phyloP scores from a whole-genome alignment of 345 rosid genomes.

The Passiflora organensis region DNA sequence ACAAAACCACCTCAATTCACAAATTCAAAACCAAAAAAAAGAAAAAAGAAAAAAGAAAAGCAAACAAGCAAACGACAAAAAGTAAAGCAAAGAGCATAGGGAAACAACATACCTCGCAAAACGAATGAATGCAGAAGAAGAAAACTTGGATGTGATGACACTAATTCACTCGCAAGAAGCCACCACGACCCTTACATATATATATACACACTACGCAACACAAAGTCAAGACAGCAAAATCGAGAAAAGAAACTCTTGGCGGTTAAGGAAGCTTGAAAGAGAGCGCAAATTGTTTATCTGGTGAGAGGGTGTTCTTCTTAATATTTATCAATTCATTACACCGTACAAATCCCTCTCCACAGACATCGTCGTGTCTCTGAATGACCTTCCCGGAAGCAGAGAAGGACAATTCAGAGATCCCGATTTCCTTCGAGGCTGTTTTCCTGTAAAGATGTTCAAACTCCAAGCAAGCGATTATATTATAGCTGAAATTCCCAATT shows the following conservation, averaged over 20 bases:
- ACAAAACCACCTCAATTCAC: not conserved
- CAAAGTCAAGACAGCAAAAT: not conserved
- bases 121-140: not conserved
- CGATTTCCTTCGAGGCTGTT: not conserved
- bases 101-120: not conserved
- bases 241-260: not conserved
- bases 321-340: not conserved
- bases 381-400: constrained; percentile 12
- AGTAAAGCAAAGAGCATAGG: not conserved
- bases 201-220: not conserved
- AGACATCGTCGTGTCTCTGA: not conserved
- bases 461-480: too few species aligned
- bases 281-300: not conserved
- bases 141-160: too few species aligned
- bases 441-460: too few species aligned
- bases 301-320: not conserved
- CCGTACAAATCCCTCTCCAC: not conserved
- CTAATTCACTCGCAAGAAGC: not conserved
- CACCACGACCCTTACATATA: not conserved
- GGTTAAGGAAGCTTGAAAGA: constrained; percentile 1
- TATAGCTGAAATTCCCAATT: too few species aligned
- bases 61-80: too few species aligned
- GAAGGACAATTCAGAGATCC: constrained; percentile 2
- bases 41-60: too few species aligned
- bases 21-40: not conserved